Evolutionary conservation across 768 basidiomycete genomes (phyloP), one percentile per base, ranked within the genome.

Genomic region (Amanita molliuscula): DNA sequence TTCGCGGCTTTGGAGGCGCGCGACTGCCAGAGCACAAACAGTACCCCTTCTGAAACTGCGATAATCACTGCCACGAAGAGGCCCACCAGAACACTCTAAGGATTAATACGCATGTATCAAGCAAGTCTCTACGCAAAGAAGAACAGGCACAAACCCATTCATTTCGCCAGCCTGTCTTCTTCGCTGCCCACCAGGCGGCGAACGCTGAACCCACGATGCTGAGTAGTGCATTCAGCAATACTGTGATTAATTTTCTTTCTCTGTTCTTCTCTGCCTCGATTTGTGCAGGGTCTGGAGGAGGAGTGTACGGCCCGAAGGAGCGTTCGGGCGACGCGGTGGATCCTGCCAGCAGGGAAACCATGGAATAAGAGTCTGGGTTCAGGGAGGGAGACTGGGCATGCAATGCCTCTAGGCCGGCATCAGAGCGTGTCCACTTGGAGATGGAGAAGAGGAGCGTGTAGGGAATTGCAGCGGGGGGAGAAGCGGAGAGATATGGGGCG

Each of bases 271-370:
- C 65, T 37, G 67, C 70, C 40, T 69, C 72, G 11, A 76, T 59
- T 50, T 75, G 67, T 54, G 77, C 73, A 26, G 73, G 74, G 51
- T 72, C 72, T 51, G 62, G 65, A 18, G 70, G 73, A 20, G 69
- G 72, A 3, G 59, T 51, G 56, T 79, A 77, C 7, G 66, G 55
- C 28, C 80, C 80, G 53, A 88, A 85, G 31, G 72, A 79, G 48
- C 83, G 77, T 51, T 85, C 79, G 18, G 88, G 88, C 5, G 86
- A 87, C n/a, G 88, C 82, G 38, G 73, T 77, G 5, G 82, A 74
- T 33, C 88, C 88, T 13, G 89, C 87, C 4, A 92, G 77, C 31
- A 92, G 69, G 16, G 86, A 67, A 34, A 88, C 67, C 79, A 88
- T 88, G 5, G 73, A 67, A 61, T 86, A 90, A 11, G 74, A 68